Evolutionary conservation across 129 eudicot genomes (phyloP), one percentile per base, ranked within the genome.

Genomic region (Lactuca saligna): DNA sequence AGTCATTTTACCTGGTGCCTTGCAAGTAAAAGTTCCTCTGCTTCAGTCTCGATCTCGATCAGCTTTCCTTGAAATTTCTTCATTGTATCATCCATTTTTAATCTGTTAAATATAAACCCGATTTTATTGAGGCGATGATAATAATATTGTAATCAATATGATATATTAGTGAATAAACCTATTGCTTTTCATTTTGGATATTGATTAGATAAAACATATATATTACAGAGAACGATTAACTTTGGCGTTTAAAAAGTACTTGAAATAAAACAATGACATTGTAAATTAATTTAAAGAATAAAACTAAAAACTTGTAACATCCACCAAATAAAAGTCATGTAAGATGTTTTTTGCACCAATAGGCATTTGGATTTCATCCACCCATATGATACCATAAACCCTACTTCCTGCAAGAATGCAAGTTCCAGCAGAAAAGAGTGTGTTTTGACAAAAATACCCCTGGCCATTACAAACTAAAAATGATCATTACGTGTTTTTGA

Each of bases 21-120:
- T 7, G 96, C 97, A 72, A 88, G 77, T 54, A 91, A 70, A 54
- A 91, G 85, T 64, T 82, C 72, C 53, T 91, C 97, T 13, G 90
- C 96, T 80, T 91, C 93, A 13, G 76, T 41, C 78, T 91, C 97
- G 34, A 91, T 75, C 72, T 85, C 93, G 57, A 80, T 63, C 13
- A 91, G 82, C 65, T 62, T 78, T 66, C 81, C 82, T 72, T 85
- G 93, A 54, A 87, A 78, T 63, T 79, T 67, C 81, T 82, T 78
- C 95, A 90, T 90, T 0, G 57, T 54, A 11, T 74, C 72, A n/a
- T 87, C 91, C 97, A 90, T 90, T 73, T 76, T 29, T 8, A 54
- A 42, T 25, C 74, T 74, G 71, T 74, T 33, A 16, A 63, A 58
- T 12, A 62, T 53, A 68, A 17, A 31, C 33, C 13, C 2, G 14